phyloP scores from a whole-genome alignment of 495 filamentous ascomycete genomes.

The Xanthoparmelia taractica region DNA sequence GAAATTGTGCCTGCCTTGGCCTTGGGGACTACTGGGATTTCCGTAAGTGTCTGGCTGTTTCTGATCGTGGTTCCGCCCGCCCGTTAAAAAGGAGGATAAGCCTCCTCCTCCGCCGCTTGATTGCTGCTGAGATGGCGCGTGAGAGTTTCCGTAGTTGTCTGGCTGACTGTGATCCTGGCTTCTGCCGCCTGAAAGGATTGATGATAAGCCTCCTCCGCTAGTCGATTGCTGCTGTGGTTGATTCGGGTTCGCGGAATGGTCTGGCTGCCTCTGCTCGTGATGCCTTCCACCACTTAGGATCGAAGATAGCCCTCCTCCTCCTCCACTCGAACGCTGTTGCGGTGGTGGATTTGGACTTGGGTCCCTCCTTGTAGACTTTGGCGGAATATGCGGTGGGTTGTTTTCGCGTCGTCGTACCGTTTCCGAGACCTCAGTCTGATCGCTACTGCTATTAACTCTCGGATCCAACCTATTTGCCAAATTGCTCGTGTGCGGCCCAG shows the following conservation, averaged over 20 bases:
- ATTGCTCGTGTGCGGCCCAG: conserved; percentile 17
- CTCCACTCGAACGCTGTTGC: conserved; percentile 6
- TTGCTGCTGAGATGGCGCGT: conserved; percentile 8
- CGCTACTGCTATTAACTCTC: conserved; percentile 16
- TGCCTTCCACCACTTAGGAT: background rate
- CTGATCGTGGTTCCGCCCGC: background rate
- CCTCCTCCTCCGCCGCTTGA: background rate
- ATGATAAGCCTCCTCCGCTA: background rate
- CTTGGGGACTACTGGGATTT: conserved; percentile 5
- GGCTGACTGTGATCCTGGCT: background rate
- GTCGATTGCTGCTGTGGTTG: background rate
- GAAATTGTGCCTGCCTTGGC: conserved; percentile 21
- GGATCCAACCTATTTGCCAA: conserved; percentile 16
- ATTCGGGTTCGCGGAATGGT: conserved; percentile 5
- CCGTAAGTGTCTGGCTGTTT: background rate
- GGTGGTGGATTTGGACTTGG: conserved; percentile 20
- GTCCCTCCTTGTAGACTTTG: conserved; percentile 17
- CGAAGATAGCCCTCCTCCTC: background rate
- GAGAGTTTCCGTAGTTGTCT: conserved; percentile 6
- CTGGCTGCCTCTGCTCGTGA: conserved; percentile 1
- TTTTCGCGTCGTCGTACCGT: conserved; percentile 9
- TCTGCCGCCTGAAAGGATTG: background rate
- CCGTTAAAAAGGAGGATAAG: background rate
- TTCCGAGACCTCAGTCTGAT: conserved; percentile 15
- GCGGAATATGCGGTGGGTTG: conserved; percentile 14